A percentile compares a stretch with the other conserved stretches of the same genome.
Conservation (phyloP, 331 rosid genomes). For the Rhamnella rubrinervis region DNA sequence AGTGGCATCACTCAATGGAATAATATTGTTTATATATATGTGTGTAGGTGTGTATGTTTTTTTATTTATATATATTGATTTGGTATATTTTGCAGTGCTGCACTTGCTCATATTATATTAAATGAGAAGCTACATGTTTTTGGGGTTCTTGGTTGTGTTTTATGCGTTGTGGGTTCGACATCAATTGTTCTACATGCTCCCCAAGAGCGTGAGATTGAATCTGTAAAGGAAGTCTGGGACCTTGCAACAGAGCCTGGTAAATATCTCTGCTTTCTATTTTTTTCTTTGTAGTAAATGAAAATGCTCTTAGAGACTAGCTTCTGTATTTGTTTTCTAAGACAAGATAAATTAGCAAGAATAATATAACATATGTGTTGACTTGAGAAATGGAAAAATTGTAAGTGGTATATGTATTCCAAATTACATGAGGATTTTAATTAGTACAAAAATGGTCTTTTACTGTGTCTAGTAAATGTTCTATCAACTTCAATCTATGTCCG, state of each 20-base stretch:
- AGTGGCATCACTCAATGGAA: no score
- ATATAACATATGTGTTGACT: no score
- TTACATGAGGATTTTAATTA: no score
- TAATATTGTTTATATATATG: no score
- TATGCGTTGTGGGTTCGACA: slow-evolving; percentile 91
- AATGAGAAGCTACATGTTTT: slow-evolving; percentile 74
- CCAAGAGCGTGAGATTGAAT: slow-evolving; percentile 75
- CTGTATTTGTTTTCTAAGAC: neutral
- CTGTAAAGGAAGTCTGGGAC: slow-evolving; percentile 85
- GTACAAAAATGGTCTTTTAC: no score
- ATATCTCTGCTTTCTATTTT: slow-evolving; percentile 7
- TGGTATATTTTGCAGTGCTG: slow-evolving; percentile 71
- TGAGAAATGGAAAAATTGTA: no score
- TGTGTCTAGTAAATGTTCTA: no score
- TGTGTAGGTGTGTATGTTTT: no score
- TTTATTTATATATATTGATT: neutral
- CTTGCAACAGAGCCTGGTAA: slow-evolving; percentile 97
- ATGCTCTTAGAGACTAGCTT: neutral
- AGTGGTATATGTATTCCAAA: no score
- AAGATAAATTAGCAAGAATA: neutral
- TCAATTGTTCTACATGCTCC: slow-evolving; percentile 93
- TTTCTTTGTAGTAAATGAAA: neutral
- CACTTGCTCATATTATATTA: slow-evolving; percentile 83
- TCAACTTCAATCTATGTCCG: no score
- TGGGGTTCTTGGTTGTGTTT: slow-evolving; percentile 86